Evolutionary conservation across 2,329 filamentous ascomycete genomes (phyloP).

Genomic region (Lasiodiplodia citricola): DNA sequence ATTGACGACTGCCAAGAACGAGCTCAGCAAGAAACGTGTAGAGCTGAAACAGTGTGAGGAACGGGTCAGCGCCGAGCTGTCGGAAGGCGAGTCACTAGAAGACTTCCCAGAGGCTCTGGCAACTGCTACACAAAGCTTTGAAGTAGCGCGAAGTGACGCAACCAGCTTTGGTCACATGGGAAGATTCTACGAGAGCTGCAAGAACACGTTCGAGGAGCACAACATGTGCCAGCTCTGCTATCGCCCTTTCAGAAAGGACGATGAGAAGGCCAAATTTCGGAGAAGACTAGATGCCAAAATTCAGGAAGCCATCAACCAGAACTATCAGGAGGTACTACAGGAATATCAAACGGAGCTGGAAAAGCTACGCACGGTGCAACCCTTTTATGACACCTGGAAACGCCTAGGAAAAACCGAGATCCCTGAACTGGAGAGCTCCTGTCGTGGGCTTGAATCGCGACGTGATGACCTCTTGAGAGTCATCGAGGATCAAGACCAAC

Average conservation of each 20-base stretch:
- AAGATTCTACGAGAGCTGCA: constrained; percentile 73
- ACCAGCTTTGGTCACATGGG: constrained; percentile 72
- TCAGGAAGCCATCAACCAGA: constrained; percentile 56
- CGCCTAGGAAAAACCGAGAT: constrained; percentile 72
- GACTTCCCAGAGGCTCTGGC: constrained; percentile 60
- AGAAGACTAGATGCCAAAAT: constrained; percentile 67
- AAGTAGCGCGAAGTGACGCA: constrained; percentile 65
- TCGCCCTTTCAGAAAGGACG: constrained; percentile 65
- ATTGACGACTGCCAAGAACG: constrained; percentile 69
- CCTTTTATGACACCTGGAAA: constrained; percentile 75
- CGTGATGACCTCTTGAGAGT: constrained; percentile 46
- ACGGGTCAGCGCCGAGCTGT: constrained; percentile 55
- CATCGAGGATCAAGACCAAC: constrained; percentile 68
- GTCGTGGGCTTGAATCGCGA: constrained; percentile 55
- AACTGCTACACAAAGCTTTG: constrained; percentile 57
- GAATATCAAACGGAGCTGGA: constrained; percentile 64
- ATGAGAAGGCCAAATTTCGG: constrained; percentile 67
- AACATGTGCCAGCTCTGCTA: constrained; percentile 80
- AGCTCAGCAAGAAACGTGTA: constrained; percentile 65
- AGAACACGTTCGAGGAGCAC: constrained; percentile 68
- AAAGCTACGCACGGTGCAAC: constrained; percentile 59
- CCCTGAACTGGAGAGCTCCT: constrained; percentile 69
- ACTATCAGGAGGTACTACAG: constrained; percentile 67
- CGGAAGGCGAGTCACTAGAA: constrained; percentile 37
- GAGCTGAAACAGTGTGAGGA: constrained; percentile 68